A percentile compares a stretch with the other conserved stretches of the same genome.
phyloP scores from a whole-genome alignment of 2,329 filamentous ascomycete genomes.

The Venturia effusa region DNA sequence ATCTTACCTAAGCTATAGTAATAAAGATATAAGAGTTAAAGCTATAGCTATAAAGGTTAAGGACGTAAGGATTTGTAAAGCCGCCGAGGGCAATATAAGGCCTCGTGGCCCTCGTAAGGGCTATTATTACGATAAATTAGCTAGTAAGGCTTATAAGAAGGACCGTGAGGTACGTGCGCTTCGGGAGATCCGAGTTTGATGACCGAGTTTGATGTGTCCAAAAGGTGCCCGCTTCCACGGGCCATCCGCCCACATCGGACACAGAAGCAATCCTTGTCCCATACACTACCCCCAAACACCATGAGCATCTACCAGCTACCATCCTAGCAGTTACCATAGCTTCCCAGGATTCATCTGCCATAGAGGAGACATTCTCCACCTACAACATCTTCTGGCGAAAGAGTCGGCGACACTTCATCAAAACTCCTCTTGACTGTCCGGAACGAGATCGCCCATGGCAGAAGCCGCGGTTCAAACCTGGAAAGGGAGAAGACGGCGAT shows the following conservation, averaged over 20 bases:
- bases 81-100: too few species aligned
- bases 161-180: too few species aligned
- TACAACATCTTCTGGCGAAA: slow-evolving; percentile 7
- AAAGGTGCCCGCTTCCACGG: too few species aligned
- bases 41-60: too few species aligned
- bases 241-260: neutral
- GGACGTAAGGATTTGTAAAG: too few species aligned
- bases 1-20: too few species aligned
- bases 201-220: too few species aligned
- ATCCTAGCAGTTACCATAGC: neutral
- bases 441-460: neutral
- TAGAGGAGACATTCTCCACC: neutral
- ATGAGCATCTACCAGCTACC: neutral
- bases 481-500: neutral
- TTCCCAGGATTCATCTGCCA: neutral
- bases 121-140: too few species aligned
- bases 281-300: neutral
- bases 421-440: neutral
- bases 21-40: too few species aligned
- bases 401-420: neutral
- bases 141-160: too few species aligned
- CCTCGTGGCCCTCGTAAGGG: too few species aligned
- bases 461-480: neutral
- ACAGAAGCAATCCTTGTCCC: neutral
- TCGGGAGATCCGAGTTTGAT: too few species aligned